Percentiles rank a stretch among this genome's conserved stretches.
Conservation (phyloP, 2,329 filamentous ascomycete species). For the Fusarium sp. region DNA sequence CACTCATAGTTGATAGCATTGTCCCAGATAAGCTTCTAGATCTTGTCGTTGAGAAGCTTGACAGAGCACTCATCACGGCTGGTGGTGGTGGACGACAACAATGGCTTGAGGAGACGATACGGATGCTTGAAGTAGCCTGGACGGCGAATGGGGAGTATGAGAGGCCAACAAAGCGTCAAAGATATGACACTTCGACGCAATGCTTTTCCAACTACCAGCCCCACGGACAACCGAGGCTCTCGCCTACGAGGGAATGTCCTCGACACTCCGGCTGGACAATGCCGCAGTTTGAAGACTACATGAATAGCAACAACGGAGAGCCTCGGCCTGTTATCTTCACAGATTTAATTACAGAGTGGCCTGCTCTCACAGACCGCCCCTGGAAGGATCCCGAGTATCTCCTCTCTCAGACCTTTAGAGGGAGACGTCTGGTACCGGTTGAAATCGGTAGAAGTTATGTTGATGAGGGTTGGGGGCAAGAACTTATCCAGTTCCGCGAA, state of each 20-base stretch:
- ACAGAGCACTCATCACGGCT: constrained; percentile 80
- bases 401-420: constrained; percentile 76
- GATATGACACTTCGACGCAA: neutral
- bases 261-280: constrained; percentile 59
- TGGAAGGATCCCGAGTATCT: constrained; percentile 84
- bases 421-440: constrained; percentile 83
- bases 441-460: constrained; percentile 90
- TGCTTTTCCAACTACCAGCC: constrained; percentile 46
- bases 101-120: constrained; percentile 64
- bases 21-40: constrained; percentile 53
- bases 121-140: constrained; percentile 50
- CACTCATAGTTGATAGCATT: neutral
- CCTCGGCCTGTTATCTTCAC: constrained; percentile 76
- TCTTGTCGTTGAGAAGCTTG: constrained; percentile 71
- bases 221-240: constrained; percentile 41
- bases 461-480: constrained; percentile 84
- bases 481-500: constrained; percentile 76
- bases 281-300: constrained; percentile 69
- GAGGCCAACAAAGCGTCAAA: constrained; percentile 38
- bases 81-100: constrained; percentile 64
- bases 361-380: constrained; percentile 71
- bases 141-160: constrained; percentile 8
- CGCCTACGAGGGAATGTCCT: constrained; percentile 38
- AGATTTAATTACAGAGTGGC: constrained; percentile 73
- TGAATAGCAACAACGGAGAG: constrained; percentile 56